Conservation (phyloP, 2,329 filamentous ascomycete species). For the Aspergillus brasiliensis region DNA sequence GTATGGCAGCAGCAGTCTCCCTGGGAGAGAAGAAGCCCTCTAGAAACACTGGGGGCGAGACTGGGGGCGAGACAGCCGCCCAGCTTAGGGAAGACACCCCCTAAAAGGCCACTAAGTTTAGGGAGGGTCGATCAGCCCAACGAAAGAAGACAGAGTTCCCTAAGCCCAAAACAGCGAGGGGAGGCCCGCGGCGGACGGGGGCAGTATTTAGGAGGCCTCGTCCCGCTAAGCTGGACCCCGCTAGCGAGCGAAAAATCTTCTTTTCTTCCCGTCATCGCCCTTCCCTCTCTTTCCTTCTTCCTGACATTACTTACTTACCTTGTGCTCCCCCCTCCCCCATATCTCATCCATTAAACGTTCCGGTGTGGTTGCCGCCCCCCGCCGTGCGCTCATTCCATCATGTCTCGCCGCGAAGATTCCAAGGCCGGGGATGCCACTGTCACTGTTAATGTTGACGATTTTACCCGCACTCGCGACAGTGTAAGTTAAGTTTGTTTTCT, state of each 20-base stretch:
- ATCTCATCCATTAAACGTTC: constrained; percentile 40
- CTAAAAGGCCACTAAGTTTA: neutral
- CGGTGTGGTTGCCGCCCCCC: neutral
- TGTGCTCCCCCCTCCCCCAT: constrained; percentile 40
- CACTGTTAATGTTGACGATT: constrained; percentile 67
- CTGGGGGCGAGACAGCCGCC: neutral
- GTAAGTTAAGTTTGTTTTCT: constrained; percentile 58
- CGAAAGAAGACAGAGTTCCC: neutral
- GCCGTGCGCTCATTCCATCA: constrained; percentile 51
- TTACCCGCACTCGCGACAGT: constrained; percentile 76
- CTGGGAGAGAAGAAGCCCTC: too few relatives aligned
- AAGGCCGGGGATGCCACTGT: constrained; percentile 38
- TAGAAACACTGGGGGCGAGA: too few relatives aligned
- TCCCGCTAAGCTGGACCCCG: constrained; percentile 21
- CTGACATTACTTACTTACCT: constrained; percentile 6
- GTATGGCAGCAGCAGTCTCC: too few relatives aligned
- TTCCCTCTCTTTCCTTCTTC: constrained; percentile 17
- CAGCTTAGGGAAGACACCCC: neutral
- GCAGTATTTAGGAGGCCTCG: constrained; percentile 24
- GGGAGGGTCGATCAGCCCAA: neutral
- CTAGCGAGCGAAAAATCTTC: constrained; percentile 25
- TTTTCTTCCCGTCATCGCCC: constrained; percentile 17
- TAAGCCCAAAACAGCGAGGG: constrained; percentile 24
- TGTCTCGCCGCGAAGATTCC: constrained; percentile 41
- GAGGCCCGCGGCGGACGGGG: constrained; percentile 2